These are phyloP conservation scores for Adiantum capillusveneris DNA, from an alignment of 75 land plant genomes.

Conservation along the genomic window DNA sequence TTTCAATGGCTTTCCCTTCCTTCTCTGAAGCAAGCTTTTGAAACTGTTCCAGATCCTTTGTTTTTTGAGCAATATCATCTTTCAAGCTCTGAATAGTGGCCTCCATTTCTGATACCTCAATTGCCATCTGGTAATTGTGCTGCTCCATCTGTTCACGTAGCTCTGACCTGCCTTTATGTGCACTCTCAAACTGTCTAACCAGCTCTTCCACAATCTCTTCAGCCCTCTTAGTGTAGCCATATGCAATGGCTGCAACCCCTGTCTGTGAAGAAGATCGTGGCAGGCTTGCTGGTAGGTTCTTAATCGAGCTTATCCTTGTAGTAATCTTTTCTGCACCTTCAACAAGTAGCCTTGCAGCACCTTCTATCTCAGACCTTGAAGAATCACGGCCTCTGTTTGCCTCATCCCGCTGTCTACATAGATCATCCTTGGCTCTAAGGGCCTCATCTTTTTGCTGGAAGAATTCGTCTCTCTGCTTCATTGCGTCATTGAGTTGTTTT, in stretches of 20 bases:
- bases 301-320: slow-evolving; percentile 42
- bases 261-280: slow-evolving; percentile 66
- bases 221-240: slow-evolving; percentile 81
- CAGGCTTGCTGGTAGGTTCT: slow-evolving; percentile 54
- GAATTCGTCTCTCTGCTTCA: slow-evolving; percentile 32
- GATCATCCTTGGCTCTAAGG: slow-evolving; percentile 43
- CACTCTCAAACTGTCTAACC: slow-evolving; percentile 48
- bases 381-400: slow-evolving; percentile 38
- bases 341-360: slow-evolving; percentile 54
- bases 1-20: slow-evolving; percentile 37
- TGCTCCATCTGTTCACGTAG: slow-evolving; percentile 79
- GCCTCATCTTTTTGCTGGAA: slow-evolving; percentile 35
- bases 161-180: slow-evolving; percentile 46
- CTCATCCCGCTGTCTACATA: slow-evolving; percentile 41
- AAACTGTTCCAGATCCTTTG: slow-evolving; percentile 35
- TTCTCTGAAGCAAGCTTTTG: slow-evolving; percentile 36
- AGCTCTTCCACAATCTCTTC: slow-evolving; percentile 89
- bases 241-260: slow-evolving; percentile 71
- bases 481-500: slow-evolving; percentile 12
- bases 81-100: slow-evolving; percentile 56
- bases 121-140: slow-evolving; percentile 83
- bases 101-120: slow-evolving; percentile 93
- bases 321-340: slow-evolving; percentile 67
- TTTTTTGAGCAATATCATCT: slow-evolving; percentile 56
- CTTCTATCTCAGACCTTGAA: slow-evolving; percentile 53